Evolutionary conservation across 2,329 filamentous ascomycete species (phyloP), one percentile per base, ranked within the genome.

Genomic region (Trichoderma atroviride): DNA sequence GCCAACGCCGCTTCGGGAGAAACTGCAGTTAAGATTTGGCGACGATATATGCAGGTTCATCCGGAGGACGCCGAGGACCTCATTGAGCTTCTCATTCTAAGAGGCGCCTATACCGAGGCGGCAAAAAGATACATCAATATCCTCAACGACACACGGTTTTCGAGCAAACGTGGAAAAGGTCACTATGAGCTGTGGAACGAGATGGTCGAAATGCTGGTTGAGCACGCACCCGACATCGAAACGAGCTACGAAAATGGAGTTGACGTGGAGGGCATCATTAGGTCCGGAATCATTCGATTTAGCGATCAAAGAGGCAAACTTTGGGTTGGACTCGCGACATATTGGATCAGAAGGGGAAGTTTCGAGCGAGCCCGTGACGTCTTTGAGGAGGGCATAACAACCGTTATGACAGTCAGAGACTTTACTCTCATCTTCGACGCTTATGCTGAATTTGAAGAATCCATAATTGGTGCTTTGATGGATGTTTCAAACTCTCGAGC

Each of bases 121-220:
- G 92, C 96, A 68, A 91, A 91, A 78, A 91, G 91, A 74, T 99
- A 97, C 80, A 97, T 98, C 78, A 89, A 93, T 59, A 90, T 98
- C 64, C 86, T 99, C 75, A 94, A 98, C 83, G 94, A 97, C 75
- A 88, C 92, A 3, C 90, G 90, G 43, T 98, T 99, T 81, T 88
- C 89, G 77, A 98, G 95, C 82, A 97, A 96, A 81, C 90, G 96
- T 73, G 92, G 92, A 70, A 97, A 97, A 81, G 95, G 96, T 0
- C 93, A 95, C 72, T 99, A 97, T 78, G 94, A 99, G 79, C 86
- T 99, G 60, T 99, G 96, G 96, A 96, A 89, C 72, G 96, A 99
- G 79, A 96, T 99, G 93, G 90, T 98, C 43, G 96, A 99, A 76
- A 80, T 98, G 72, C 84, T 99, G 57, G 96, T 99, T 55, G 92